Evolutionary conservation across 768 basidiomycete genomes (phyloP), one percentile per base, ranked within the genome.

Genomic region (Hygrocybe punicea): DNA sequence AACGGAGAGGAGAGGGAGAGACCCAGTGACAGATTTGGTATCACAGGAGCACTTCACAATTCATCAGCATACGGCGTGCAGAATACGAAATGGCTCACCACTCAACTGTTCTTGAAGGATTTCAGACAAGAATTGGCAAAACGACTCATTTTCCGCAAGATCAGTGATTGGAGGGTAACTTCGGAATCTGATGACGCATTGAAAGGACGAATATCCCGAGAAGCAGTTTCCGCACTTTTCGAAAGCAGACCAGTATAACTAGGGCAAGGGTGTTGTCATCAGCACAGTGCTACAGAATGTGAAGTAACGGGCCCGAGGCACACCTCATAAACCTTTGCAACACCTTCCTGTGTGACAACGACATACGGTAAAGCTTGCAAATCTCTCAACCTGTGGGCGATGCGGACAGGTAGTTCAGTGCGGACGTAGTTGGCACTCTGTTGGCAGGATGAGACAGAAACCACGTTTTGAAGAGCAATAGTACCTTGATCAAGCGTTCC

Each of bases 371-470:
- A 76, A 1, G 84, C 77, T 72, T 96, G 93, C 63, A 96, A 77
- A 65, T 96, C 93, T 56, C 90, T 84, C 58, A 95, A 72, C 47
- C 93, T 82, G 69, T 95, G 93, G 4, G 92, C 87, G 64, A 94
- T 89, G 36, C 93, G 84, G 13, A 93, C 84, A 9, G 93, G 93
- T 6, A 96, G 73, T 66, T 96, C 93, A 4, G 89, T 89, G 51
- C 92, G 84, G 42, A 96, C 91, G 71, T 93, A 92, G 68, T 93
- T 93, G 53, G 90, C 92, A 60, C 89, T 91, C 91, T 93, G 51
- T 58, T 10, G 44, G 57, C 2, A 53, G 44, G 14, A 51, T 21
- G 55, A 42, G 35, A 40, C 25, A 44, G 33, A 34, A 13, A 13
- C 4, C 35, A 42, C 10, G 25, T 5, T 14, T 9, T 9, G 24